Percentiles rank a stretch among this genome's conserved stretches.
These are phyloP conservation scores for Avena sativa DNA, from an alignment of 176 grass and related monocot genomes.

Conservation along the genomic window DNA sequence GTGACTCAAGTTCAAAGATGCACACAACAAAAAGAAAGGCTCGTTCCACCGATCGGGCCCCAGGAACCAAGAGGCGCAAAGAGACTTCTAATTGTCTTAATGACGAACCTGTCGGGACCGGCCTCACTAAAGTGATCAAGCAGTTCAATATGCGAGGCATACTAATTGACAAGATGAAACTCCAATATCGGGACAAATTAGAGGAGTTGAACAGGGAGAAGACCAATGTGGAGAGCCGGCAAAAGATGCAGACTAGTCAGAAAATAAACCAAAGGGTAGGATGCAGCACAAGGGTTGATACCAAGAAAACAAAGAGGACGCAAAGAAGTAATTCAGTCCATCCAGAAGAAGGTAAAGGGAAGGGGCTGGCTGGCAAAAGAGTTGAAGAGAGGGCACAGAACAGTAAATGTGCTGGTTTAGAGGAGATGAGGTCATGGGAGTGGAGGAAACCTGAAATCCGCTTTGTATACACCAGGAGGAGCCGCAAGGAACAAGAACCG, in stretches of 20 bases:
- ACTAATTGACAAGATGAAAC: slow-evolving; percentile 52
- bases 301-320: slow-evolving; percentile 8
- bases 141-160: slow-evolving; percentile 46
- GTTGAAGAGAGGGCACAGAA: slow-evolving; percentile 23
- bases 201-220: slow-evolving; percentile 49
- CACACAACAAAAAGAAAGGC: slow-evolving; percentile 40
- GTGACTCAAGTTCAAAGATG: slow-evolving; percentile 3
- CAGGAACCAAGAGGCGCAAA: slow-evolving; percentile 45
- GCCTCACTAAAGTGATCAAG: slow-evolving; percentile 28
- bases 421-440: slow-evolving; percentile 37
- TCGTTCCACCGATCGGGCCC: slow-evolving; percentile 30
- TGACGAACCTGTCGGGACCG: slow-evolving; percentile 38
- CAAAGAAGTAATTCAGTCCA: background rate
- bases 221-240: slow-evolving; percentile 41
- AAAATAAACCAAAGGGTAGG: slow-evolving; percentile 25
- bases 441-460: slow-evolving; percentile 36
- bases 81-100: slow-evolving; percentile 34
- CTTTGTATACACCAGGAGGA: slow-evolving; percentile 50
- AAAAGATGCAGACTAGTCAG: slow-evolving; percentile 37
- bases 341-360: slow-evolving; percentile 26
- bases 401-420: slow-evolving; percentile 36
- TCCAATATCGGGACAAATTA: slow-evolving; percentile 49
- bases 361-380: slow-evolving; percentile 27
- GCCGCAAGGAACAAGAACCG: slow-evolving; percentile 37
- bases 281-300: slow-evolving; percentile 11